These are phyloP conservation scores for Coemansia sp. DNA, from an alignment of 192 early-diverging fungal genomes.

Conservation along the genomic window DNA sequence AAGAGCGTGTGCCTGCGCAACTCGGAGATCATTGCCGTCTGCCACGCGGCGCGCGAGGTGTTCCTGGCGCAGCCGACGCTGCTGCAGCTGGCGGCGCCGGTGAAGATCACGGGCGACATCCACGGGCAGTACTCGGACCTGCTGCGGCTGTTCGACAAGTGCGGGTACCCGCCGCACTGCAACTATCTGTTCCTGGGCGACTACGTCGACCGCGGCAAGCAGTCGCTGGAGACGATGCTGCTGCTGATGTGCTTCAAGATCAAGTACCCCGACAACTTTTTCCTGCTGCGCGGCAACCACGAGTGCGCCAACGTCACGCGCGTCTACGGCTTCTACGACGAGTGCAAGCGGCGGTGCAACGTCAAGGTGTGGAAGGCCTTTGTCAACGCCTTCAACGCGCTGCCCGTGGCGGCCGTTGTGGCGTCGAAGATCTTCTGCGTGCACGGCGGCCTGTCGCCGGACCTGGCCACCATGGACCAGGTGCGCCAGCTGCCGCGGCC, in stretches of 20 bases:
- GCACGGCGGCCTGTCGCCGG: constrained; percentile 93
- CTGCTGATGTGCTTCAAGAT: constrained; percentile 94
- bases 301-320: constrained; percentile 97
- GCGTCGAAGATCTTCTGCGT: constrained; percentile 92
- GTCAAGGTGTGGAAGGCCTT: constrained; percentile 87
- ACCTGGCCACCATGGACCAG: constrained; percentile 89
- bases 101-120: constrained; percentile 87
- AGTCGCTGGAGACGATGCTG: constrained; percentile 91
- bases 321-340: constrained; percentile 97
- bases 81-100: constrained; percentile 72
- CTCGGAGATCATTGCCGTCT: constrained; percentile 82
- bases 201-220: constrained; percentile 97
- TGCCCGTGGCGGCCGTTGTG: constrained; percentile 90
- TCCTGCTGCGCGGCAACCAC: constrained; percentile 93
- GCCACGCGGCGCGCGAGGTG: constrained; percentile 82
- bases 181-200: constrained; percentile 95
- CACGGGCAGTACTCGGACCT: constrained; percentile 96
- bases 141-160: constrained; percentile 88
- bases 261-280: constrained; percentile 96
- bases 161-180: constrained; percentile 86
- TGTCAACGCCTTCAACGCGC: constrained; percentile 90
- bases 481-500: constrained; percentile 84
- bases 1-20: constrained; percentile 82
- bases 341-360: constrained; percentile 86
- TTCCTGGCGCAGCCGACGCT: constrained; percentile 85